Conservation (phyloP, 208 protist genomes). For the Spongospora subterranea region DNA sequence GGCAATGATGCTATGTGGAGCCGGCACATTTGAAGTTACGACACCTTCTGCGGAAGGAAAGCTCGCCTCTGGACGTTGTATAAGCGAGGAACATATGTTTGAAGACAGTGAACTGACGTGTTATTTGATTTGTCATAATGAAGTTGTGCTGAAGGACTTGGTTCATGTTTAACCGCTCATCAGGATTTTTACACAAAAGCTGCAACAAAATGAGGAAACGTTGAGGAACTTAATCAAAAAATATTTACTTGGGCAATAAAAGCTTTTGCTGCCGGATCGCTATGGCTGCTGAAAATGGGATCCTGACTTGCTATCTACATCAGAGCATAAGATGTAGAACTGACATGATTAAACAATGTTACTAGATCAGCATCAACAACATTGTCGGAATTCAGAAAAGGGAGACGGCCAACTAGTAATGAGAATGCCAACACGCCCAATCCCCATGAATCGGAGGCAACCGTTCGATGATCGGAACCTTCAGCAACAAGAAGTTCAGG, state of each 20-base stretch:
- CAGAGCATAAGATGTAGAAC: not conserved
- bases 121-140: not conserved
- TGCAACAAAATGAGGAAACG: not conserved
- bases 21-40: too few relatives aligned
- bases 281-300: not conserved
- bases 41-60: too few relatives aligned
- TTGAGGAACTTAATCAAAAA: not conserved
- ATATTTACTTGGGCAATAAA: not conserved
- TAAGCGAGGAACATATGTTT: too few relatives aligned
- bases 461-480: not conserved
- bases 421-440: not conserved
- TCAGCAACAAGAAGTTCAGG: not conserved
- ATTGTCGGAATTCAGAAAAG: not conserved
- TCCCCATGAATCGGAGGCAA: not conserved
- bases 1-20: too few relatives aligned
- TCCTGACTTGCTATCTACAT: not conserved
- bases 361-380: not conserved
- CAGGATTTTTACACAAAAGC: not conserved
- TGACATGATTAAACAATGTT: not conserved
- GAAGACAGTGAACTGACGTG: too few relatives aligned
- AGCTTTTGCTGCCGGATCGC: not conserved
- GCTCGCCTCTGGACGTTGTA: too few relatives aligned
- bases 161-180: not conserved
- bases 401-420: slow-evolving; percentile 4
- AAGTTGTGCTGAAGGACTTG: not conserved